phyloP scores from a whole-genome alignment of 768 basidiomycete species.

The Holtermannia corniformis region DNA sequence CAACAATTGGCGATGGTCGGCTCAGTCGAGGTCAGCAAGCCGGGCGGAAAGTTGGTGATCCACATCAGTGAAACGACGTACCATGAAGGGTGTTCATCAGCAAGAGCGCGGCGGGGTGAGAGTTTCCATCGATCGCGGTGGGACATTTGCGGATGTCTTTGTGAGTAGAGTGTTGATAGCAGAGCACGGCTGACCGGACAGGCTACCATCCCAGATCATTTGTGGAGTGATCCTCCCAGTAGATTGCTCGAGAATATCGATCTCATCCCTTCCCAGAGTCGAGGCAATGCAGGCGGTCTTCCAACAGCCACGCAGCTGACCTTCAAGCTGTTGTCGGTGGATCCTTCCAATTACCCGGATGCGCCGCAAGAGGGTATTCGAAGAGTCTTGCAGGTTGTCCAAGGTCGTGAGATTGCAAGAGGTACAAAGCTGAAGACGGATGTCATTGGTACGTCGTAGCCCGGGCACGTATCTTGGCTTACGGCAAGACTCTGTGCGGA shows the following conservation, averaged over 20 bases:
- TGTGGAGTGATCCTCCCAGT: neutral
- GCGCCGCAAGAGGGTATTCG: slow-evolving; percentile 25
- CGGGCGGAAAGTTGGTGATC: too few species aligned
- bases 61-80: too few species aligned
- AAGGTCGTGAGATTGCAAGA: slow-evolving; percentile 6
- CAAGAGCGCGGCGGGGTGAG: slow-evolving; percentile 7
- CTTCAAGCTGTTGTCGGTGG: slow-evolving; percentile 28
- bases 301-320: slow-evolving; percentile 15
- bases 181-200: slow-evolving; percentile 1
- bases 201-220: slow-evolving; percentile 16
- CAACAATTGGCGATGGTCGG: too few species aligned
- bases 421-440: slow-evolving; percentile 20
- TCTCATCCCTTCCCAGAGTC: slow-evolving; percentile 17
- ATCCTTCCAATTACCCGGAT: slow-evolving; percentile 19
- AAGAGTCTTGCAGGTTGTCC: slow-evolving; percentile 21
- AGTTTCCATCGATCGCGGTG: slow-evolving; percentile 46
- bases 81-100: too few species aligned
- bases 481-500: slow-evolving; percentile 7
- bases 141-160: slow-evolving; percentile 52
- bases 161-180: neutral
- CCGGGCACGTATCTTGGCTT: neutral
- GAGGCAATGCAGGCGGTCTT: neutral
- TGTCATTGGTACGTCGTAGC: slow-evolving; percentile 9
- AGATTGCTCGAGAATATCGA: slow-evolving; percentile 21
- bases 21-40: too few species aligned